A percentile compares a stretch with the other conserved stretches of the same genome.
These are phyloP conservation scores for Puya raimondii DNA, from an alignment of 176 grass and related monocot species.

Conservation along the genomic window DNA sequence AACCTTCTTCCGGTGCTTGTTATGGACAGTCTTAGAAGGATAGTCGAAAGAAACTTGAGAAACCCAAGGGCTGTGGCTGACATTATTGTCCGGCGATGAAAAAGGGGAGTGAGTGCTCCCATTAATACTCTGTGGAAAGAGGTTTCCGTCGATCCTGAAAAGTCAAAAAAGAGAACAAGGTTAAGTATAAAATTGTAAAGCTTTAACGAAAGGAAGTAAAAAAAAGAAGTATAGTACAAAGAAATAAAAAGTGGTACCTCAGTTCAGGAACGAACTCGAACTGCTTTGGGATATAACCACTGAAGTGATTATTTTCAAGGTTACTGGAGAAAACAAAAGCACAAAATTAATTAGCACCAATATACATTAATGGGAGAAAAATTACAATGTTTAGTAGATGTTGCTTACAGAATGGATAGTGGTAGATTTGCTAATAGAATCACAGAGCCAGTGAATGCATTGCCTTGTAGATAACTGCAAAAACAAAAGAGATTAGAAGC, in stretches of 20 bases:
- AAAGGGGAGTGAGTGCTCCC: constrained; percentile 27
- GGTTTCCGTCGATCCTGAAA: constrained; percentile 77
- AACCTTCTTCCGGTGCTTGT: constrained; percentile 28
- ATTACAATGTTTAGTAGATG: constrained; percentile 9
- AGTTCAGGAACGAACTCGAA: constrained; percentile 68
- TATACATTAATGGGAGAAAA: constrained; percentile 7
- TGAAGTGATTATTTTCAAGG: constrained; percentile 83
- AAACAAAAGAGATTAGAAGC: constrained; percentile 11
- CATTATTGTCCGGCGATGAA: constrained; percentile 41
- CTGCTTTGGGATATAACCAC: constrained; percentile 72
- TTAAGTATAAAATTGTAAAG: no score
- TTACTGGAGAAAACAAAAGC: constrained; percentile 29
- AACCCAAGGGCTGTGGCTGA: constrained; percentile 38
- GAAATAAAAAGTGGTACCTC: constrained; percentile 13
- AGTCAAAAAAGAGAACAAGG: constrained; percentile 4
- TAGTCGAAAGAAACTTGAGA: constrained; percentile 28
- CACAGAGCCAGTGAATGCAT: constrained; percentile 77
- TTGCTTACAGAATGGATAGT: constrained; percentile 73
- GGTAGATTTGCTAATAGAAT: constrained; percentile 64
- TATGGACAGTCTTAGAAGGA: constrained; percentile 30
- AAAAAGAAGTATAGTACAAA: no score
- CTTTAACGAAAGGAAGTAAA: no score
- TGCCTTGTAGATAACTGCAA: constrained; percentile 78
- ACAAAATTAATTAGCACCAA: constrained; percentile 16
- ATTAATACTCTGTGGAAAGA: constrained; percentile 45